phyloP scores from a whole-genome alignment of 768 basidiomycete species.

The Suillus alpinus region DNA sequence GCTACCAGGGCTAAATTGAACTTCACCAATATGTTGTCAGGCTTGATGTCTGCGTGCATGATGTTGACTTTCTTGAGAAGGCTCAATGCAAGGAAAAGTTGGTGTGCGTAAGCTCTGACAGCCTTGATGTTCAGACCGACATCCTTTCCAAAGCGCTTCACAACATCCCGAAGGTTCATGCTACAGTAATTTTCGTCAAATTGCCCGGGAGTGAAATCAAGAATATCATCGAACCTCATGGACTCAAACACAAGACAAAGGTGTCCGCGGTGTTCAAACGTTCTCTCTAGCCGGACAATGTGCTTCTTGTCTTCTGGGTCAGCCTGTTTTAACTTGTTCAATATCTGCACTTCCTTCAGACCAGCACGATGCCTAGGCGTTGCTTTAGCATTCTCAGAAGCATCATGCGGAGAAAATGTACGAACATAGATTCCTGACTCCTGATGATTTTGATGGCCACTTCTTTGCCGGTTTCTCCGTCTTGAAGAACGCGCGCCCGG shows the following conservation, averaged over 20 bases:
- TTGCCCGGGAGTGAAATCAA: neutral
- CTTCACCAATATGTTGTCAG: slow-evolving; percentile 92
- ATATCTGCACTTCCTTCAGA: slow-evolving; percentile 85
- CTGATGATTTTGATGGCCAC: slow-evolving; percentile 98
- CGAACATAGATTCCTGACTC: slow-evolving; percentile 95
- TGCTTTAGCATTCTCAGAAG: slow-evolving; percentile 4
- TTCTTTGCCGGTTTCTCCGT: slow-evolving; percentile 60
- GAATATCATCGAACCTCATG: slow-evolving; percentile 59
- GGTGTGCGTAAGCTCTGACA: slow-evolving; percentile 98
- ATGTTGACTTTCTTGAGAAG: slow-evolving; percentile 86
- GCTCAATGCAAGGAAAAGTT: slow-evolving; percentile 86
- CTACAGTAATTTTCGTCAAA: slow-evolving; percentile 39
- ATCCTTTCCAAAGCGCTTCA: slow-evolving; percentile 98
- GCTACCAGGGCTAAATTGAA: slow-evolving; percentile 5
- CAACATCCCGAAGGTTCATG: slow-evolving; percentile 97
- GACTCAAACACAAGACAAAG: slow-evolving; percentile 95
- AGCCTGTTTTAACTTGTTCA: slow-evolving; percentile 81
- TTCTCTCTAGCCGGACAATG: slow-evolving; percentile 86
- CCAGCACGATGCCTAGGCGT: slow-evolving; percentile 86
- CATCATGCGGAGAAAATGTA: slow-evolving; percentile 15
- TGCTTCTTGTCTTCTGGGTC: slow-evolving; percentile 98
- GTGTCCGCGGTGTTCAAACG: slow-evolving; percentile 97
- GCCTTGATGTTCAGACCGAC: slow-evolving; percentile 94
- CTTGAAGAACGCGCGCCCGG: slow-evolving; percentile 77
- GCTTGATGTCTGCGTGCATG: slow-evolving; percentile 99